These are phyloP conservation scores for Xanthoconium separans DNA, from an alignment of 1,284 basidiomycete genomes.

Conservation along the genomic window DNA sequence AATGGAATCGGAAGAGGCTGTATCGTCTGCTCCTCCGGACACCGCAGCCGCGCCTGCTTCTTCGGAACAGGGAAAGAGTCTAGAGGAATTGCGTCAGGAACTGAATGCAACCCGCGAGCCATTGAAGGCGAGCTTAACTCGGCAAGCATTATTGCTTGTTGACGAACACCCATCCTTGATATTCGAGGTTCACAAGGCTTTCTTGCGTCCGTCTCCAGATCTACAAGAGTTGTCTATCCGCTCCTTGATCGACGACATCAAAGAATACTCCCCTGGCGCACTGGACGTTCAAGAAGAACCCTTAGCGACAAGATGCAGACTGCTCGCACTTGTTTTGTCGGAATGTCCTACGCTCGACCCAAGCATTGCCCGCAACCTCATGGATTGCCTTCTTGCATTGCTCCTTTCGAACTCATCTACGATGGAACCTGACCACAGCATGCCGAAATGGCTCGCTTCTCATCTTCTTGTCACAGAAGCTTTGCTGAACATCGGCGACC, in stretches of 20 bases:
- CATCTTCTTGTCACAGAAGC: conserved; percentile 82
- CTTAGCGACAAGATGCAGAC: conserved; percentile 77
- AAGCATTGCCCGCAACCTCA: conserved; percentile 51
- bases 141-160: conserved; percentile 74
- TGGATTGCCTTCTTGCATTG: conserved; percentile 65
- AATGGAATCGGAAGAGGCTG: conserved; percentile 28
- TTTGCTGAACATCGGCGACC: conserved; percentile 73
- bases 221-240: conserved; percentile 63
- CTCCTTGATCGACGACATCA: conserved; percentile 72
- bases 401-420: conserved; percentile 56
- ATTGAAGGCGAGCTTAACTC: conserved; percentile 64
- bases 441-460: conserved; percentile 84
- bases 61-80: conserved; percentile 43
- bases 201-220: conserved; percentile 61
- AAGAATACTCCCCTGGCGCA: conserved; percentile 61
- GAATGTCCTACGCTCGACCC: conserved; percentile 63
- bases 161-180: conserved; percentile 87
- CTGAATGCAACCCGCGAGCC: conserved; percentile 68
- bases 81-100: conserved; percentile 63
- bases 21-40: conserved; percentile 16
- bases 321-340: conserved; percentile 82
- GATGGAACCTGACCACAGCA: conserved; percentile 47
- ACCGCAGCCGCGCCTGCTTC: conserved; percentile 4
- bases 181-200: conserved; percentile 85
- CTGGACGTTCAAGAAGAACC: conserved; percentile 70